Base-by-base conservation (phyloP, 169 alveolate genomes). In the Eimeria falciformis region DNA sequence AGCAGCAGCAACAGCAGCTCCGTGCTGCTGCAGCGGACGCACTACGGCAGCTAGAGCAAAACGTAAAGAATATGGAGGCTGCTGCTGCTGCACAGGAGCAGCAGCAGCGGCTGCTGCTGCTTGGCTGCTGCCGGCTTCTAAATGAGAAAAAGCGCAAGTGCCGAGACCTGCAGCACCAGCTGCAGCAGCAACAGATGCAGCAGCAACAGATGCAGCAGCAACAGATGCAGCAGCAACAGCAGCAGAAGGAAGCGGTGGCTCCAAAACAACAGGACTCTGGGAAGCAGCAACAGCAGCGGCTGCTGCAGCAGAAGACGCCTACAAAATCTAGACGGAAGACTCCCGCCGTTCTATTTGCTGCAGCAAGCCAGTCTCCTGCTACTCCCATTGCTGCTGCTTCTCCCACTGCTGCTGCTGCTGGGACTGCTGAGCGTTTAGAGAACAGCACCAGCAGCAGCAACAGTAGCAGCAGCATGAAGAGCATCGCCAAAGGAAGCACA, bases 41-140 rank as follows among this genome's bases (percentile, higher is more conserved):
- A 11, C 53, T 73, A 58, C 83, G 43, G 62, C 55, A 73, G 83
- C 83, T 33, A 17, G 33, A 73, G 37, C 66, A 75, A 47, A n/a
- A 40, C 21, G 21, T 21, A 40, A 21, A 65, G 66, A 21, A 21
- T 40, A 18, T 18, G 33, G 43, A 45, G 21, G 62, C 66, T 45
- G 85, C 85, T n/a, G 62, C 58, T 40, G 29, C 25, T 23, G 66
- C 33, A 1, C 85, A 25, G 45, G 9, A 37, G 17, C 85, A 75
- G 40, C 58, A 27, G 84, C 40, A 43, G 37, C 29, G n/a, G 73
- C 73, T 62, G 73, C 73, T 62, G 73, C 73, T 62, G 37, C 73
- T 62, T 6, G 25, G 73, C 11, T 62, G 73, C 73, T 62, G 73
- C 73, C 73, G 73, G 7, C 73, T 62, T 12, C 73, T 62, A 12